Conservation (phyloP, 202 grass and related monocot species). For the Panicum virgatum region DNA sequence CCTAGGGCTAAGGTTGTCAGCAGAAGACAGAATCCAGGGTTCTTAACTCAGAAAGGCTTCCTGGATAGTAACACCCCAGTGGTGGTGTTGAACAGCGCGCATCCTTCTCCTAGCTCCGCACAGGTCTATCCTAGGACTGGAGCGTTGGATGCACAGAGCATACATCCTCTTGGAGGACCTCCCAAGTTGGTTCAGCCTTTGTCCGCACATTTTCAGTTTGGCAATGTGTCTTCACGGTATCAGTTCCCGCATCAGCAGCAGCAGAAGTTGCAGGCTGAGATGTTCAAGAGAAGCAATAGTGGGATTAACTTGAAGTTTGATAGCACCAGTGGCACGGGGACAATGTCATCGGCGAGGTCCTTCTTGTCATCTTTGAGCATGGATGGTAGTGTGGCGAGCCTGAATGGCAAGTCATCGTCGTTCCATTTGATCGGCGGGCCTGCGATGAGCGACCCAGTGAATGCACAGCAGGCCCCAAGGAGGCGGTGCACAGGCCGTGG, state of each 20-base stretch:
- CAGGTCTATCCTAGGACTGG: slow-evolving; percentile 44
- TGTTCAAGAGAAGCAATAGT: slow-evolving; percentile 79
- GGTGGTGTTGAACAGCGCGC: slow-evolving; percentile 39
- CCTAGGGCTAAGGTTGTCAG: slow-evolving; percentile 61
- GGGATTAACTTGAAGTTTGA: slow-evolving; percentile 85
- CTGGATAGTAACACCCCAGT: slow-evolving; percentile 45
- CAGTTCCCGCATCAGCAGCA: slow-evolving; percentile 70
- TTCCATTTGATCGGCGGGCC: slow-evolving; percentile 84
- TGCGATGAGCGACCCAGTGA: slow-evolving; percentile 63
- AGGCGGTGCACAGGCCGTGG: slow-evolving; percentile 68
- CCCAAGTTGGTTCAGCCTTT: slow-evolving; percentile 51
- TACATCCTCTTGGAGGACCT: slow-evolving; percentile 42
- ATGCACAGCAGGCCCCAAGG: slow-evolving; percentile 56
- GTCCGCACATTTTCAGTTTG: slow-evolving; percentile 61
- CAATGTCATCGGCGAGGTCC: slow-evolving; percentile 75
- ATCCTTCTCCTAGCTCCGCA: slow-evolving; percentile 41
- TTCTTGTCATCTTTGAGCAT: slow-evolving; percentile 89
- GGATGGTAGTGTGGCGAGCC: slow-evolving; percentile 87
- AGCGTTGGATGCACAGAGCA: not conserved
- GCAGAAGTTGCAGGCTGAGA: slow-evolving; percentile 79
- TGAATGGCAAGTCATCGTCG: slow-evolving; percentile 59
- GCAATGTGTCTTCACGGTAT: slow-evolving; percentile 43
- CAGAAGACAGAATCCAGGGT: slow-evolving; percentile 41
- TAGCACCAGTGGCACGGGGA: slow-evolving; percentile 49
- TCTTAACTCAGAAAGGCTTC: slow-evolving; percentile 62